Evolutionary conservation across 768 basidiomycete species (phyloP).

Genomic region (Pseudohyphozyma bogoriensis): DNA sequence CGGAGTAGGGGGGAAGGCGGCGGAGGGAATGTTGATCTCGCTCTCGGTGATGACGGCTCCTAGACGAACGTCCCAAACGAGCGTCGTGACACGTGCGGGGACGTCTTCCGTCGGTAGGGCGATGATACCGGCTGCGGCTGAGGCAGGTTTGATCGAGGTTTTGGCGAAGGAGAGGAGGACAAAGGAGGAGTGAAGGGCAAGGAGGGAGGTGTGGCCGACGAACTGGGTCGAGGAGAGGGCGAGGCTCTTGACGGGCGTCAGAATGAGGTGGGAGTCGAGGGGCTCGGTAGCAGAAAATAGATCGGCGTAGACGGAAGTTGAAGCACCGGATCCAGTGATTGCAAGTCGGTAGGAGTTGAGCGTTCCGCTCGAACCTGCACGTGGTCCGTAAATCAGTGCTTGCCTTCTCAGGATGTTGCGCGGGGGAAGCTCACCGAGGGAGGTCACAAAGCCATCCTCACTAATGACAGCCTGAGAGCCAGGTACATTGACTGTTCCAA

Average conservation of each 20-base stretch:
- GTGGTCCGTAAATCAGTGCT: neutral
- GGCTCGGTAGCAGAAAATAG: conserved; percentile 4
- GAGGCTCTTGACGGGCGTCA: conserved; percentile 11
- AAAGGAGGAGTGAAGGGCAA: conserved; percentile 27
- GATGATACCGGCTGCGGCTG: too few relatives aligned
- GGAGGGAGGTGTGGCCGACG: conserved; percentile 1
- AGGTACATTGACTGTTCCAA: conserved; percentile 12
- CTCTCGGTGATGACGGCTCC: conserved; percentile 20
- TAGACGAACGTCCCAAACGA: conserved; percentile 26
- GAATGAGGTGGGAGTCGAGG: neutral
- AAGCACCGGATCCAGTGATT: neutral
- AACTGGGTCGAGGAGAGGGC: conserved; percentile 14
- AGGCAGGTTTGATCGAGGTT: neutral
- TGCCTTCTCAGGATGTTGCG: neutral
- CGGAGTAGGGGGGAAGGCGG: conserved; percentile 13
- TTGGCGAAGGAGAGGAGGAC: conserved; percentile 15
- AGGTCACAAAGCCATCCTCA: conserved; percentile 23
- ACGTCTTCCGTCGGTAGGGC: too few relatives aligned
- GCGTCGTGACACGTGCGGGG: conserved; percentile 8
- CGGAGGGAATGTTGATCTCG: conserved; percentile 19
- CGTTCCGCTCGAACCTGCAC: conserved; percentile 8
- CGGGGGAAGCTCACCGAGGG: neutral
- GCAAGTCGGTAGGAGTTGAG: conserved; percentile 20
- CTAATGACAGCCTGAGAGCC: conserved; percentile 24
- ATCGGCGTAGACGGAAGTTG: neutral